A percentile compares a stretch with the other conserved stretches of the same genome.
Conservation (phyloP, 139 green algal species). For the Coelastrella sp. region DNA sequence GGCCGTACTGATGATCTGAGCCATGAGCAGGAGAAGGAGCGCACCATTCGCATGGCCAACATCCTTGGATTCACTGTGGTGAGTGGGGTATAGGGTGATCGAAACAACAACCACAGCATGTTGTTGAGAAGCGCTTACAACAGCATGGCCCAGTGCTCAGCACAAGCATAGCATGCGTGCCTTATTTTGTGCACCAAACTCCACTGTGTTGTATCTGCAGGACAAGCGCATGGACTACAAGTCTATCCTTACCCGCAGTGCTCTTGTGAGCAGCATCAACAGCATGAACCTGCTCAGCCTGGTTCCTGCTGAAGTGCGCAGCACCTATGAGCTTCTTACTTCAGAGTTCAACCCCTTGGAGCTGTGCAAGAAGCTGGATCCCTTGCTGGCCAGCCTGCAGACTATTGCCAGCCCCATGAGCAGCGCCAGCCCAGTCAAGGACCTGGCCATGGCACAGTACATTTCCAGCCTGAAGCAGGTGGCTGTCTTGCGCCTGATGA, state of each 20-base stretch:
- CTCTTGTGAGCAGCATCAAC: constrained; percentile 86
- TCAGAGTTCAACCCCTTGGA: constrained; percentile 93
- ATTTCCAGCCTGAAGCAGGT: constrained; percentile 60
- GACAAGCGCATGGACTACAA: constrained; percentile 52
- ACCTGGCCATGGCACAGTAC: constrained; percentile 69
- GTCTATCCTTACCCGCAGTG: constrained; percentile 72
- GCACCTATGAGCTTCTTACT: constrained; percentile 83
- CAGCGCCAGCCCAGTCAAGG: constrained; percentile 69
- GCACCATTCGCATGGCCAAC: constrained; percentile 90
- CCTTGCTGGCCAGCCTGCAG: constrained; percentile 74
- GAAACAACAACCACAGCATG: no score
- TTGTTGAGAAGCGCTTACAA: no score
- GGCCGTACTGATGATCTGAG: constrained; percentile 61
- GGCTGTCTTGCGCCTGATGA: constrained; percentile 88
- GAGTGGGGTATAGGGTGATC: no score
- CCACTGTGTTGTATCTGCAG: constrained; percentile 29
- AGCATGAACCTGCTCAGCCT: constrained; percentile 84
- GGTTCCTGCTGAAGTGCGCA: constrained; percentile 78
- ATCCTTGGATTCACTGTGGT: constrained; percentile 92
- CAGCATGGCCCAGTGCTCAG: no score
- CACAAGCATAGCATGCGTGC: no score
- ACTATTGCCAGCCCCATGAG: constrained; percentile 56
- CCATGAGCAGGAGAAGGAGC: constrained; percentile 87
- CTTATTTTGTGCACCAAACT: not conserved
- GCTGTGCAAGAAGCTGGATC: constrained; percentile 84